A percentile compares a stretch with the other conserved stretches of the same genome.
Conservation (phyloP, 805 yeast genomes). For the Cyberlindnera misumaiensis region DNA sequence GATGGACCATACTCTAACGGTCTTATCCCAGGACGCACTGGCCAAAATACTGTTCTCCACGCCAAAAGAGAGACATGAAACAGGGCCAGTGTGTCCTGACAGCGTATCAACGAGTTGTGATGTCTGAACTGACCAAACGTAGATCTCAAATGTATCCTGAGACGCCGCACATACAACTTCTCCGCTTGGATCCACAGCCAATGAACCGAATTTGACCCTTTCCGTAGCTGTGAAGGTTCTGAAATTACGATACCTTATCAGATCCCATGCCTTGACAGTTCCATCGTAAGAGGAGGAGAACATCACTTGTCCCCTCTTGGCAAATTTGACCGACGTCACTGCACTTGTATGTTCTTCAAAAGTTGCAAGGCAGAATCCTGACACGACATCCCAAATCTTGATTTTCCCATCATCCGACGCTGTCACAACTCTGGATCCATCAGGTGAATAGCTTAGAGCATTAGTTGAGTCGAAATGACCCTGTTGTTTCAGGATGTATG, state of each 20-base stretch:
- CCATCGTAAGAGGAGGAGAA: constrained; percentile 94
- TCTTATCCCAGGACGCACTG: constrained; percentile 94
- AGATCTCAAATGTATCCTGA: constrained; percentile 80
- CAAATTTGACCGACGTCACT: constrained; percentile 82
- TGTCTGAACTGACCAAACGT: constrained; percentile 97
- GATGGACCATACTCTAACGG: constrained; percentile 88
- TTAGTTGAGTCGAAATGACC: constrained; percentile 94
- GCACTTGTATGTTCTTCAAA: constrained; percentile 87
- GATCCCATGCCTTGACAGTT: constrained; percentile 96
- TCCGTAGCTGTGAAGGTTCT: constrained; percentile 90
- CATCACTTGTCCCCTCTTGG: constrained; percentile 83
- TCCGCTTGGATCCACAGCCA: constrained; percentile 96
- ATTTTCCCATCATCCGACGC: constrained; percentile 96
- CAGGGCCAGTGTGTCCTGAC: constrained; percentile 94
- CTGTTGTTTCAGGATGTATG: constrained; percentile 90
- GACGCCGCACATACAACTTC: constrained; percentile 96
- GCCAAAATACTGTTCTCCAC: constrained; percentile 70
- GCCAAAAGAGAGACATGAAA: constrained; percentile 82
- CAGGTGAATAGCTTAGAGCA: constrained; percentile 83
- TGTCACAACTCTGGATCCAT: constrained; percentile 86
- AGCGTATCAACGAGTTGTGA: constrained; percentile 83
- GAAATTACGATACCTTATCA: constrained; percentile 87
- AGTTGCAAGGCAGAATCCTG: constrained; percentile 90
- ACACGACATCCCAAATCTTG: constrained; percentile 89
- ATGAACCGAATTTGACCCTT: constrained; percentile 75